Base-by-base conservation (phyloP, 2,329 filamentous ascomycete species). In the Ploettnerulaceae sp. region DNA sequence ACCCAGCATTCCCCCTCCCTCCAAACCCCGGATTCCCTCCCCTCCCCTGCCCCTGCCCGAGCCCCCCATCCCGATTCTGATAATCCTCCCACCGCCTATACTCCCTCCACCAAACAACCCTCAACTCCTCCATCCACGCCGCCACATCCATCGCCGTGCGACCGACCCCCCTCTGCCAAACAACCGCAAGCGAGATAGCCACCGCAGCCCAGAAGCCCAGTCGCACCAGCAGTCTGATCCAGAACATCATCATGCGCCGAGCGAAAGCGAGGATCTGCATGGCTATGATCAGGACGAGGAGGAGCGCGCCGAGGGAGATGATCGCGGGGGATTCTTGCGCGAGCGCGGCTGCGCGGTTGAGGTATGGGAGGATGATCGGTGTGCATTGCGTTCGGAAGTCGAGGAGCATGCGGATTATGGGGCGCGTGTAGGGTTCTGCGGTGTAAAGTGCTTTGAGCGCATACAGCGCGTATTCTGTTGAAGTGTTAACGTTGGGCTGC, bases 171-270 rank as follows among this genome's bases (percentile, higher is more conserved):
- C 87, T 71, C 60, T 82, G 80, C 65, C 75, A 84, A 3, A 84
- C 71, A 50, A 75, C 72, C 14, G 81, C 69, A 0, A 72, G 71
- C 0, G 81, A 32, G 0, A 73, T 71, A 4, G 74, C 67, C 2
- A 90, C 56, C 2, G 69, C 64, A 1, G 74, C 75, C 79, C 81
- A 93, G 53, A 89, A 79, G 1, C 77, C 64, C 32, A 89, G 56
- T 18, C 76, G 69, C 53, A 87, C 64, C 8, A 74, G 72, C 45
- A 95, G 62, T n/a, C 76, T 71, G 42, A 89, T 77, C 80, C 88
- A 89, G 70, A 82, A 94, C 61, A 89, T 70, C 48, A 95, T 72
- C 15, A 88, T 69, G 50, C 87, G 77, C 51, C 82, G 80, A 14
- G 89, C 70, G 69, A 85, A 84, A 63, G 82, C 76, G 54, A 83